A percentile compares a stretch with the other conserved stretches of the same genome.
phyloP scores from a whole-genome alignment of 2,329 filamentous ascomycete species.

The Fusarium sp. region DNA sequence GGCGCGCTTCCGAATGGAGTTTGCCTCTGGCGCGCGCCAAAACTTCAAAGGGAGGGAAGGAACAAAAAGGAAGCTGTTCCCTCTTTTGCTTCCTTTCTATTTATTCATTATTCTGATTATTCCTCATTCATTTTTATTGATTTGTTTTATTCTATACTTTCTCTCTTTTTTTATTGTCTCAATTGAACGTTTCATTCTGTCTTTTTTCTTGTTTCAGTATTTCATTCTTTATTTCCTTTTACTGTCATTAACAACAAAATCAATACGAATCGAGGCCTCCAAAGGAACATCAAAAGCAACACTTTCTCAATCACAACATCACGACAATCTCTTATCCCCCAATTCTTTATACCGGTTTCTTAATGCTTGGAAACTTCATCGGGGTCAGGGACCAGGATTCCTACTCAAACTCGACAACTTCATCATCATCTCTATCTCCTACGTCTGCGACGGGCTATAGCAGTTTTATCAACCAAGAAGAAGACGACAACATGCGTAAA shows the following conservation, averaged over 20 bases:
- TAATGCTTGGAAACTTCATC: slow-evolving; percentile 34
- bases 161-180: background rate
- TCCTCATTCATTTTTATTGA: background rate
- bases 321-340: background rate
- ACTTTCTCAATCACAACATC: background rate
- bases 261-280: slow-evolving; percentile 19
- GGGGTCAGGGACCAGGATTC: slow-evolving; percentile 27
- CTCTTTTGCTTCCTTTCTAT: background rate
- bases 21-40: slow-evolving; percentile 33
- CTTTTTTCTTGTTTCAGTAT: background rate
- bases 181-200: background rate
- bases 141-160: background rate
- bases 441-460: slow-evolving; percentile 31
- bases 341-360: slow-evolving; percentile 13
- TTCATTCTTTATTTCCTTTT: slow-evolving; percentile 19
- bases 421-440: background rate
- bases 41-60: background rate
- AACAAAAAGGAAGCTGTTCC: background rate
- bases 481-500: slow-evolving; percentile 45
- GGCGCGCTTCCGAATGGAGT: slow-evolving; percentile 12
- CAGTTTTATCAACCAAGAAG: slow-evolving; percentile 14
- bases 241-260: background rate
- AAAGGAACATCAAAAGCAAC: background rate
- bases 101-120: background rate
- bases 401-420: slow-evolving; percentile 16